Percentiles rank a stretch among this genome's conserved stretches.
Evolutionary conservation across 805 yeast species (phyloP).

Genomic region (Helenozyma rhizophorensis): DNA sequence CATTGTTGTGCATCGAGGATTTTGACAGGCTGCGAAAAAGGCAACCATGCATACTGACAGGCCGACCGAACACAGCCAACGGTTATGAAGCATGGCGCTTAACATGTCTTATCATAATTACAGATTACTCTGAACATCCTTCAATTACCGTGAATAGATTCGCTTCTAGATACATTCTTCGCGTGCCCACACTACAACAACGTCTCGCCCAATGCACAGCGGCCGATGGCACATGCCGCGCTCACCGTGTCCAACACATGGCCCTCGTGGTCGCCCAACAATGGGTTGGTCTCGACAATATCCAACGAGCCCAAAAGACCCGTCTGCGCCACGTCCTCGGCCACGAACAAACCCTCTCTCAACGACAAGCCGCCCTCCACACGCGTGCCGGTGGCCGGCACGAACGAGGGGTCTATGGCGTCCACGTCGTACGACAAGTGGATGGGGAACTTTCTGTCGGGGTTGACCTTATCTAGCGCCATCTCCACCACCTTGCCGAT

Average conservation of each 20-base stretch:
- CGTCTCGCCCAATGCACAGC: slow-evolving; percentile 94
- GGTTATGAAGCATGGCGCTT: too few species aligned
- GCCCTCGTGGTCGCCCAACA: slow-evolving; percentile 69
- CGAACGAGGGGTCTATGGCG: slow-evolving; percentile 90
- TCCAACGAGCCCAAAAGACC: slow-evolving; percentile 88
- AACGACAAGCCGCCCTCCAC: slow-evolving; percentile 94
- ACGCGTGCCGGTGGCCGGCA: slow-evolving; percentile 97
- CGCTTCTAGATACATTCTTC: too few species aligned
- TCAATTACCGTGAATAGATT: too few species aligned
- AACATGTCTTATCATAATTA: too few species aligned
- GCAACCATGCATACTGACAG: too few species aligned
- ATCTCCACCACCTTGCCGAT: slow-evolving; percentile 85
- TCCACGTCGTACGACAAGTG: slow-evolving; percentile 95
- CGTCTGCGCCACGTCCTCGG: slow-evolving; percentile 87
- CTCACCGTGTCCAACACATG: slow-evolving; percentile 81
- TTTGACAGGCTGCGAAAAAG: too few species aligned
- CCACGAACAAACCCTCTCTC: slow-evolving; percentile 89
- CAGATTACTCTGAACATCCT: too few species aligned
- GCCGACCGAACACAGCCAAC: too few species aligned
- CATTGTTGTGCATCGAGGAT: too few species aligned
- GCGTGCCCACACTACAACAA: slow-evolving; percentile 48
- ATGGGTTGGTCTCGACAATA: slow-evolving; percentile 91
- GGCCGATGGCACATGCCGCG: slow-evolving; percentile 85
- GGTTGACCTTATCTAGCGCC: slow-evolving; percentile 80
- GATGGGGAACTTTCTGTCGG: slow-evolving; percentile 62